Evolutionary conservation across 495 filamentous ascomycete genomes (phyloP).

Genomic region (Delitschia confertaspora): DNA sequence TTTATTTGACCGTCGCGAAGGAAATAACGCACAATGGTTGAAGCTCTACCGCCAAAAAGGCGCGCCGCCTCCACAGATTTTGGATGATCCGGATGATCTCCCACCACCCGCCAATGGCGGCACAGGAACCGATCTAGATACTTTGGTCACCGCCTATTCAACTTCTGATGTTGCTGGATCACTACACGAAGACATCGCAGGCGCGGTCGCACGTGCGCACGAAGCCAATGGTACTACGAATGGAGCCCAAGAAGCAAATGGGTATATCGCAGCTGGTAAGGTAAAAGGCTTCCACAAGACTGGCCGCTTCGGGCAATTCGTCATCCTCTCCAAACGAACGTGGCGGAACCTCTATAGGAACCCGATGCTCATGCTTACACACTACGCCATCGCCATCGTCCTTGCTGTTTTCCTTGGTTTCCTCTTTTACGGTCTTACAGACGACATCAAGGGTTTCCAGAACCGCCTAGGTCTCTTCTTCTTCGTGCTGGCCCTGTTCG

Average conservation of each 20-base stretch:
- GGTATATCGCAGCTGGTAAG: constrained; percentile 38
- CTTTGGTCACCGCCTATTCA: constrained; percentile 64
- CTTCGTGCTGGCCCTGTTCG: constrained; percentile 91
- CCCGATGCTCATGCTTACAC: constrained; percentile 96
- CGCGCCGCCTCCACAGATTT: constrained; percentile 49
- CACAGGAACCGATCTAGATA: constrained; percentile 68
- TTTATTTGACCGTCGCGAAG: constrained; percentile 50
- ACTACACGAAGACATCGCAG: constrained; percentile 72
- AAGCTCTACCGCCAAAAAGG: constrained; percentile 60
- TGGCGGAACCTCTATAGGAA: constrained; percentile 98
- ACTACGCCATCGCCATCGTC: constrained; percentile 97
- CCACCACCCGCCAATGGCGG: constrained; percentile 56
- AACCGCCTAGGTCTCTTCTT: constrained; percentile 98
- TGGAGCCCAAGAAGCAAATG: constrained; percentile 41
- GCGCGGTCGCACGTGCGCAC: constrained; percentile 50
- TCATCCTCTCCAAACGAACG: constrained; percentile 80
- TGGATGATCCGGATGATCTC: constrained; percentile 68
- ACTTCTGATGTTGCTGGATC: constrained; percentile 67
- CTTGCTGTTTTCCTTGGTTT: constrained; percentile 89
- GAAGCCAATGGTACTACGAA: constrained; percentile 63
- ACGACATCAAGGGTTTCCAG: constrained; percentile 95
- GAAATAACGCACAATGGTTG: constrained; percentile 52
- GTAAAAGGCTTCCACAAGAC: constrained; percentile 78
- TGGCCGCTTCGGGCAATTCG: constrained; percentile 69
- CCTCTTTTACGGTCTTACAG: constrained; percentile 91